Base-by-base conservation (phyloP, 148 eudicot species). In the Pharnaceum exiguum region DNA sequence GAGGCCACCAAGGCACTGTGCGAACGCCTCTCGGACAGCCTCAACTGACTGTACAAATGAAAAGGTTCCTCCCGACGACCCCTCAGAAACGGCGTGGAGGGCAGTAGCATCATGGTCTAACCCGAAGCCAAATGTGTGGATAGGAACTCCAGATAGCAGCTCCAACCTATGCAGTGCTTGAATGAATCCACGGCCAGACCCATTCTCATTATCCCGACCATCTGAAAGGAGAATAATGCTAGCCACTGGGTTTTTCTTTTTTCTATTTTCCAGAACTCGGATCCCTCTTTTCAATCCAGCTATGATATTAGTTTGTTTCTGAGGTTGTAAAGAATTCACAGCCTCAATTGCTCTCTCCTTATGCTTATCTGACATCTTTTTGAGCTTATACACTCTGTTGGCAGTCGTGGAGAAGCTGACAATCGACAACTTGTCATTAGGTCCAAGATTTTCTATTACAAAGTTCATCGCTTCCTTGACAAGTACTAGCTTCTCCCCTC, bases 51-150 rank as follows among this genome's bases (percentile, higher is more conserved):
- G 78, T 1, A 73, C 73, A 38, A 72, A 77, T 5, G 82, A 77
- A 43, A 77, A 77, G 3, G 70, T 77, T 25, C 82, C 82, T 0
- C 82, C 75, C 48, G 73, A n/a, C 10, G 71, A 73, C 19, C 44
- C 48, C 38, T 77, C 82, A 2, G 82, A 56, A 10, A 77, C 55
- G 4, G 75, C 66, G 18, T 77, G 78, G 55, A 77, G 51, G 3
- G 55, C 65, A 40, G 65, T 43, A 15, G 82, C 65, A 46, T 77
- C 78, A 15, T 73, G 82, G 27, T 77, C 78, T 24, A 51, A 40
- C 19, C 82, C 82, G 52, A 77, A 73, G 38, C 82, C 82, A 52
- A 77, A 77, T 6, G 78, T 47, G 65, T 77, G 75, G 0, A 75
- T 60, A 4, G 79, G 72, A 5, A 77, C 50, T 33, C 21, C 58